Conservation (phyloP, 2,329 filamentous ascomycete species). For the Lachnellula subtilissima region DNA sequence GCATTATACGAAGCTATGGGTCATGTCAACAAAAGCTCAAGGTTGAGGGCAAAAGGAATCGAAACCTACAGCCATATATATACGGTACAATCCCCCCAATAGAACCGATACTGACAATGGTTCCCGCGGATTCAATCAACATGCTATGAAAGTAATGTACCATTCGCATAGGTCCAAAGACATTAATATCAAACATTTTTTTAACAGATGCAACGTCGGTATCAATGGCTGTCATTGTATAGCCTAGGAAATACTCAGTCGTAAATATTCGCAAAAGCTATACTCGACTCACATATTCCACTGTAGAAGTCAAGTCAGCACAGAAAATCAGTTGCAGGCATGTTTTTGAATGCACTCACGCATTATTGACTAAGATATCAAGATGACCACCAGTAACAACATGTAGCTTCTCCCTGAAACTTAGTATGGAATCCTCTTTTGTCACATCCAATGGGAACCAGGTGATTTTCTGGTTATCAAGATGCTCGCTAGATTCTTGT, state of each 20-base stretch:
- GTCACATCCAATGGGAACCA: conserved; percentile 36
- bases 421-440: conserved; percentile 27
- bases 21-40: neutral
- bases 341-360: conserved; percentile 13
- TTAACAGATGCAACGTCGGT: conserved; percentile 22
- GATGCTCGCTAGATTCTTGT: conserved; percentile 27
- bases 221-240: conserved; percentile 31
- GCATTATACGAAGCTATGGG: conserved; percentile 35
- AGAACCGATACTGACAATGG: conserved; percentile 27
- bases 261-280: neutral
- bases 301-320: conserved; percentile 2
- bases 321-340: too few relatives aligned
- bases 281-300: conserved; percentile 24
- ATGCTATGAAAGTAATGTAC: conserved; percentile 24
- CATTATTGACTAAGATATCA: conserved; percentile 42
- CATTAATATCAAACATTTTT: conserved; percentile 29
- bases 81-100: conserved; percentile 14
- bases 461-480: conserved; percentile 19
- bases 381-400: conserved; percentile 33
- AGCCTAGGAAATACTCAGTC: conserved; percentile 15
- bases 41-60: too few relatives aligned
- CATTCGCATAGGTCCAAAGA: conserved; percentile 30
- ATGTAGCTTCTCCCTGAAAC: conserved; percentile 30
- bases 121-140: conserved; percentile 23
- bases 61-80: conserved; percentile 33